These are phyloP conservation scores for Piper betle DNA, from an alignment of 164 flowering plant genomes.

Conservation along the genomic window DNA sequence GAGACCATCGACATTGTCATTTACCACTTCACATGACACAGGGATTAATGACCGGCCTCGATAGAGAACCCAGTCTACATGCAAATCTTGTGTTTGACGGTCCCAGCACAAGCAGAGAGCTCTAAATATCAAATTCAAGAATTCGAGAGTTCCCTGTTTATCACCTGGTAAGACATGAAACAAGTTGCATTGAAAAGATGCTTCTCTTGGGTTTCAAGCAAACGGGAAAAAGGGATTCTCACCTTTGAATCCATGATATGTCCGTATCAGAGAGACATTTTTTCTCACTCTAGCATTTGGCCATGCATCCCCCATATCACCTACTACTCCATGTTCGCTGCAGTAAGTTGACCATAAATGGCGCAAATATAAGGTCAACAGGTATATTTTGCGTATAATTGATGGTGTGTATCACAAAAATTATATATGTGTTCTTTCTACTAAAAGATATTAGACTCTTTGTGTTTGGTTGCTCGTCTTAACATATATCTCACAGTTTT, in stretches of 20 bases:
- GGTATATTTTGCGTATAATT: not conserved
- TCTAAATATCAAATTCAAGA: conserved; percentile 65
- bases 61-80: conserved; percentile 82
- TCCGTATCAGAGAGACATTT: conserved; percentile 68
- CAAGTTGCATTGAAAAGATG: not conserved
- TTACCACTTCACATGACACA: conserved; percentile 66
- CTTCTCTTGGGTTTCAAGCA: not conserved
- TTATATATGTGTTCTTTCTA: not conserved
- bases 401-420: not conserved
- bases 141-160: conserved; percentile 81
- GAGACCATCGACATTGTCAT: conserved; percentile 64
- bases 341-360: not conserved
- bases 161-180: conserved; percentile 34
- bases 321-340: conserved; percentile 95
- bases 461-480: too few relatives aligned
- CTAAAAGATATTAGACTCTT: too few relatives aligned
- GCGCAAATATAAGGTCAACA: not conserved
- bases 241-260: conserved; percentile 97
- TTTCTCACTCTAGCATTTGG: conserved; percentile 84
- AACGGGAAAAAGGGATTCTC: not conserved
- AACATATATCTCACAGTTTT: too few relatives aligned
- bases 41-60: conserved; percentile 83
- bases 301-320: conserved; percentile 98
- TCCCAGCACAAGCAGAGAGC: conserved; percentile 99
- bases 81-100: conserved; percentile 94